Evolutionary conservation across 2,329 filamentous ascomycete genomes (phyloP).

Genomic region (Epichloe glyceriae): DNA sequence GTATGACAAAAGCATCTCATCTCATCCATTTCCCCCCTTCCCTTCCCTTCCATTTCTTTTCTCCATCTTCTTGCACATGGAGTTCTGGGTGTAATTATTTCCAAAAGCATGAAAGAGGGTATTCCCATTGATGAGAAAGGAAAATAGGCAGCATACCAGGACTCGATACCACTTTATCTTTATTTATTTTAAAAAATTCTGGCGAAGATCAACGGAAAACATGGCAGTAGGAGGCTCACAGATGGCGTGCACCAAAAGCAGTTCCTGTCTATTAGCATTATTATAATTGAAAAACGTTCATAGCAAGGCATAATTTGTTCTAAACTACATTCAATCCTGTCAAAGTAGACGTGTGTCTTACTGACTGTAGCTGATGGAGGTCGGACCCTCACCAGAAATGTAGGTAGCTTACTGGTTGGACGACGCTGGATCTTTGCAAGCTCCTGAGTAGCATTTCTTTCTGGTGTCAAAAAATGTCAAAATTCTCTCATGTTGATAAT

Average conservation of each 20-base stretch:
- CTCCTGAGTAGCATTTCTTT: too few relatives aligned
- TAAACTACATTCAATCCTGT: too few relatives aligned
- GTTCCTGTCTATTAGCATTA: background rate
- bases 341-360: too few relatives aligned
- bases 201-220: background rate
- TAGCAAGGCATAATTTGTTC: too few relatives aligned
- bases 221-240: background rate
- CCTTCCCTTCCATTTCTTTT: background rate
- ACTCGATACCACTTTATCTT: slow-evolving; percentile 2
- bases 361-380: too few relatives aligned
- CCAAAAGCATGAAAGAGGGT: background rate
- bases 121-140: background rate
- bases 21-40: slow-evolving; percentile 1
- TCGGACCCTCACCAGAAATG: too few relatives aligned
- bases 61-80: slow-evolving; percentile 3
- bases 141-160: background rate
- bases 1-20: slow-evolving; percentile 11
- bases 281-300: background rate
- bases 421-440: too few relatives aligned
- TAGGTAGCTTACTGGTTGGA: too few relatives aligned
- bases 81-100: slow-evolving; percentile 5
- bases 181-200: background rate
- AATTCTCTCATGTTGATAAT: too few relatives aligned
- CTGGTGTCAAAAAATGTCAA: too few relatives aligned
- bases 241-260: background rate